These are phyloP conservation scores for Hyphopichia burtonii DNA, from an alignment of 1,139 yeast genomes.

Conservation along the genomic window DNA sequence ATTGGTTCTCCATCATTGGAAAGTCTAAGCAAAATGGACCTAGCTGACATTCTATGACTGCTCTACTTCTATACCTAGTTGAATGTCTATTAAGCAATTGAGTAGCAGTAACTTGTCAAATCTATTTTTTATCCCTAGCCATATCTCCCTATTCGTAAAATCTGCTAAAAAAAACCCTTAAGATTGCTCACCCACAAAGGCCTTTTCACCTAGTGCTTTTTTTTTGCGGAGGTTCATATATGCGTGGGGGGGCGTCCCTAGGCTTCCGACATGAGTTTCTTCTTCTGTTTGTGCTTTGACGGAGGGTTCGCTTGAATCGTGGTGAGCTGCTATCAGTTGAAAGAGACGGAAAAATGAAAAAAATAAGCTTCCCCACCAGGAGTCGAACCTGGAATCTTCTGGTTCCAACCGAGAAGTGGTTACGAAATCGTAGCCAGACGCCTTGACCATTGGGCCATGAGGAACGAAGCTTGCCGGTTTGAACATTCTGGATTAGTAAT, in stretches of 20 bases:
- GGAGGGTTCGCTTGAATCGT: too few species aligned
- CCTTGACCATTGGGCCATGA: constrained; percentile 59
- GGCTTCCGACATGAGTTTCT: too few species aligned
- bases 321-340: too few species aligned
- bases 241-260: too few species aligned
- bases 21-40: constrained; percentile 47
- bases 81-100: too few species aligned
- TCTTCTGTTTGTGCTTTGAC: too few species aligned
- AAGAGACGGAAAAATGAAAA: constrained; percentile 16
- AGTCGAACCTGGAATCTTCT: constrained; percentile 94
- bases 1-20: constrained; percentile 59
- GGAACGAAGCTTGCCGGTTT: constrained; percentile 49
- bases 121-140: too few species aligned
- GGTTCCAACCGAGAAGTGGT: constrained; percentile 58
- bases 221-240: background rate
- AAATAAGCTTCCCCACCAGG: constrained; percentile 85
- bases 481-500: too few species aligned
- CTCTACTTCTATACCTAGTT: background rate
- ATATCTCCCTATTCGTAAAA: background rate
- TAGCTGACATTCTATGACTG: constrained; percentile 6
- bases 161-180: background rate
- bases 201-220: background rate
- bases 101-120: too few species aligned
- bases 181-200: background rate
- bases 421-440: constrained; percentile 54